Evolutionary conservation across 352 stramenopile genomes (phyloP).

Genomic region (Pythium sp.): DNA sequence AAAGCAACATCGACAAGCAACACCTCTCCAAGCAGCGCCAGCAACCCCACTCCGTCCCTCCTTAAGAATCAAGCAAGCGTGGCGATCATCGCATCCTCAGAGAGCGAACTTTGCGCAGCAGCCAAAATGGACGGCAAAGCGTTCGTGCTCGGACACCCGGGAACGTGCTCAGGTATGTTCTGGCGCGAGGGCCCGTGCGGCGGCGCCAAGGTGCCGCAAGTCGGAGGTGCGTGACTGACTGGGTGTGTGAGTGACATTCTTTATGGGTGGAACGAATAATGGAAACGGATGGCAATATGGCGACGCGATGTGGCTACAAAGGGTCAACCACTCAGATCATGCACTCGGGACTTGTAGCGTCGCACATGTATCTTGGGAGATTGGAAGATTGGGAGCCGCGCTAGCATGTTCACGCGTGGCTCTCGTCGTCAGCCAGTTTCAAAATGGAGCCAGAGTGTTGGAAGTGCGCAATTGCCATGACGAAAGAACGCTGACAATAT

Average conservation of each 20-base stretch:
- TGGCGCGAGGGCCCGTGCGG: not conserved
- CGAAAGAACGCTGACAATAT: not conserved
- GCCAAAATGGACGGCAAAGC: not conserved
- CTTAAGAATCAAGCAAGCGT: no score
- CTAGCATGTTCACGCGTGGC: not conserved
- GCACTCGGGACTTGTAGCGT: not conserved
- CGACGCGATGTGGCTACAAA: conserved; percentile 3
- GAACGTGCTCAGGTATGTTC: not conserved
- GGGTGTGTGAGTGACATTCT: not conserved
- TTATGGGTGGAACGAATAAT: not conserved
- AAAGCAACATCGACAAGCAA: no score
- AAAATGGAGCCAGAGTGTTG: not conserved
- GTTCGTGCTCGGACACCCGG: not conserved
- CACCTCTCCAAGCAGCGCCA: no score
- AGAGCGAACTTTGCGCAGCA: no score
- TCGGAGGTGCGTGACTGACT: not conserved
- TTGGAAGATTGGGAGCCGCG: not conserved
- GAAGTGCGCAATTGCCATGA: not conserved
- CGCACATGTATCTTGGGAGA: not conserved
- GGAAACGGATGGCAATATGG: not conserved
- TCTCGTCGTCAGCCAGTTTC: not conserved
- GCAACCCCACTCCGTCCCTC: no score
- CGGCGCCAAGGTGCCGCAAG: not conserved
- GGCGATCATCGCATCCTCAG: no score
- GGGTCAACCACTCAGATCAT: not conserved